Conservation (phyloP, 257 asterid species). For the Lithospermum erythrorhizon region DNA sequence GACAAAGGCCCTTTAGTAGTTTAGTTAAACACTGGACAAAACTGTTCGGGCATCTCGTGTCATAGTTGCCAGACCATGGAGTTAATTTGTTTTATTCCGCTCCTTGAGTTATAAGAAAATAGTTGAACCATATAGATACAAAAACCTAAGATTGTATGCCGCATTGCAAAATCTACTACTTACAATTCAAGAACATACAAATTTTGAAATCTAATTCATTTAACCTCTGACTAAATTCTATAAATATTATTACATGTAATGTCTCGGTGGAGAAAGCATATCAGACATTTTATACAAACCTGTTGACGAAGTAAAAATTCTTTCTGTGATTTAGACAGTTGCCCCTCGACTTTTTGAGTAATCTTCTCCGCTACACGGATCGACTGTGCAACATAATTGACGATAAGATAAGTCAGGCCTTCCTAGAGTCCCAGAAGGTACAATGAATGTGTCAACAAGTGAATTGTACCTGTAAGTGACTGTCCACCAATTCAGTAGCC, state of each 20-base stretch:
- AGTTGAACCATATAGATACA: background rate
- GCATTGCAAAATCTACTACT: no score
- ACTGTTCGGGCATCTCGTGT: background rate
- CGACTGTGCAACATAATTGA: slow-evolving; percentile 46
- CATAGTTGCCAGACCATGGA: background rate
- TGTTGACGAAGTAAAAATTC: slow-evolving; percentile 98
- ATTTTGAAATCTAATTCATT: no score
- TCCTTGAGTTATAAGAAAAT: background rate
- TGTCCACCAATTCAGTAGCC: slow-evolving; percentile 93
- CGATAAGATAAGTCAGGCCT: slow-evolving; percentile 8
- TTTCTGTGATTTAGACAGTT: slow-evolving; percentile 96
- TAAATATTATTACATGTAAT: background rate
- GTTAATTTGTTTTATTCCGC: background rate
- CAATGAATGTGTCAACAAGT: slow-evolving; percentile 17
- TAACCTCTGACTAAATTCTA: background rate
- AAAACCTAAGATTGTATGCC: no score
- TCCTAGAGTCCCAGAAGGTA: slow-evolving; percentile 13
- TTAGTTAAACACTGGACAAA: background rate
- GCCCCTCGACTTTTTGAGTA: slow-evolving; percentile 98
- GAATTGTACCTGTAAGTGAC: slow-evolving; percentile 77
- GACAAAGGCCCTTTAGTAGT: background rate
- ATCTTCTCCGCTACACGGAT: slow-evolving; percentile 98
- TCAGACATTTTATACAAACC: slow-evolving; percentile 32
- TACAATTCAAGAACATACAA: no score
- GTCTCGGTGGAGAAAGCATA: background rate